Evolutionary conservation across 1,139 yeast species (phyloP), one percentile per base, ranked within the genome.

Genomic region (Lizanozyma gosingica): DNA sequence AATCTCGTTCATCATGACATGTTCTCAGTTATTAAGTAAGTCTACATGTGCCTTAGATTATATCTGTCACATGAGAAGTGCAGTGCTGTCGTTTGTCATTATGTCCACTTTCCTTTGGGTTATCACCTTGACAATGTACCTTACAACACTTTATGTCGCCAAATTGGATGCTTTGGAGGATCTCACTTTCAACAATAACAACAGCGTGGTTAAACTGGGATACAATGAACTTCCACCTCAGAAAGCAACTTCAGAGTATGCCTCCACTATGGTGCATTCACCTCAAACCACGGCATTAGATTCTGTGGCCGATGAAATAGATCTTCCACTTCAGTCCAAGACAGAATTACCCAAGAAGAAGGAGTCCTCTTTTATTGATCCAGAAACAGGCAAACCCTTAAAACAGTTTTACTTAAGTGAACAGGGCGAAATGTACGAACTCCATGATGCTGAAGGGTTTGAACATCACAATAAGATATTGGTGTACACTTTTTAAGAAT

Each of bases 91-190:
- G 1, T 63, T 68, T 35, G 55, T 63, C 14, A 65, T 67, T 3
- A 54, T 67, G 3, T 65, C 71, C 2, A 60, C 66, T 4, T 64
- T 68, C 37, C 41, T 66, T 18, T 68, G 74, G 74, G 45, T 66
- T 9, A 51, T 54, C 27, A 63, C 62, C 39, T 47, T 66, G 41
- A 61, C 62, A 3, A 62, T 65, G 63, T 66, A 63, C 41, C 45
- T 63, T 15, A 67, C 73, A 6, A 64, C 71, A 0, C 45, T 65
- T 15, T 67, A 65, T 47, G 65, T 67, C 9, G 63, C 70, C 2
- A 44, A 65, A 33, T 51, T 66, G 43, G 62, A 63, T 42, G 50
- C 65, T 36, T 52, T 65, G 36, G 55, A 57, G 16, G 71, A 65
- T n/a, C 50, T 66, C 39, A 64, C 64, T 43, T 63, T 65, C 44